A percentile compares a stretch with the other conserved stretches of the same genome.
Conservation (phyloP, 208 protist genomes). For the Acanthamoeba divionensis region DNA sequence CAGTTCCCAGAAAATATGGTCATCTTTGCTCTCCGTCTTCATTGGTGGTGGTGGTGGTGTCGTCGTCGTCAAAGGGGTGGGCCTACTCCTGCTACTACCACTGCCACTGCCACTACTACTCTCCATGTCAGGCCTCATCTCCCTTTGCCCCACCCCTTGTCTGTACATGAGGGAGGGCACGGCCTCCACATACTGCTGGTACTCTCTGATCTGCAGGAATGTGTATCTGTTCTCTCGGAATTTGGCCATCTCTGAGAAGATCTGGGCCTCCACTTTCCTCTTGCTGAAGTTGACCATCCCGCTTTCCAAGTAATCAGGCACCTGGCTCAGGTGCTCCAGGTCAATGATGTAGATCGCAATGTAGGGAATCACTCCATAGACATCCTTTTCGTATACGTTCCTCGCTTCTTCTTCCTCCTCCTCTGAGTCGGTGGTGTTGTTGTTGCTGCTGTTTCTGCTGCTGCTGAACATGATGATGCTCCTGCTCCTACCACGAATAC, state of each 20-base stretch:
- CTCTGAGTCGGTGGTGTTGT: neutral
- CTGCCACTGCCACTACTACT: neutral
- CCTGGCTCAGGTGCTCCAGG: slow-evolving; percentile 19
- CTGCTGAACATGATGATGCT: neutral
- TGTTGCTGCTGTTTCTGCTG: neutral
- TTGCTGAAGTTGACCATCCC: slow-evolving; percentile 44
- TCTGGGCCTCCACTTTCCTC: slow-evolving; percentile 6
- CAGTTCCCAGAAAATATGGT: neutral
- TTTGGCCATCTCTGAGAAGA: slow-evolving; percentile 19
- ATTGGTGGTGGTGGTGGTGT: too few species aligned
- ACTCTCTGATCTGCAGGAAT: neutral
- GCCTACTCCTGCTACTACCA: too few species aligned
- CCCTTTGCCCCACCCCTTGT: neutral
- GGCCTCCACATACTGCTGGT: neutral
- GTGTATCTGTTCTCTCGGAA: slow-evolving; percentile 9
- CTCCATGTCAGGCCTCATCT: neutral
- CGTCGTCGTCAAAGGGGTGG: too few species aligned
- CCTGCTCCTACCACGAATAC: neutral
- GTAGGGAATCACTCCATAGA: slow-evolving; percentile 25
- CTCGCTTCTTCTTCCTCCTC: neutral
- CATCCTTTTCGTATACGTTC: neutral
- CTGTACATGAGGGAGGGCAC: neutral
- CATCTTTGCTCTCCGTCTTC: neutral
- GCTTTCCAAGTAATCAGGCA: neutral
- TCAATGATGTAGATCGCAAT: slow-evolving; percentile 50